A percentile compares a stretch with the other conserved stretches of the same genome.
phyloP scores from a whole-genome alignment of 169 alveolate genomes.

The Perkinsus olseni region DNA sequence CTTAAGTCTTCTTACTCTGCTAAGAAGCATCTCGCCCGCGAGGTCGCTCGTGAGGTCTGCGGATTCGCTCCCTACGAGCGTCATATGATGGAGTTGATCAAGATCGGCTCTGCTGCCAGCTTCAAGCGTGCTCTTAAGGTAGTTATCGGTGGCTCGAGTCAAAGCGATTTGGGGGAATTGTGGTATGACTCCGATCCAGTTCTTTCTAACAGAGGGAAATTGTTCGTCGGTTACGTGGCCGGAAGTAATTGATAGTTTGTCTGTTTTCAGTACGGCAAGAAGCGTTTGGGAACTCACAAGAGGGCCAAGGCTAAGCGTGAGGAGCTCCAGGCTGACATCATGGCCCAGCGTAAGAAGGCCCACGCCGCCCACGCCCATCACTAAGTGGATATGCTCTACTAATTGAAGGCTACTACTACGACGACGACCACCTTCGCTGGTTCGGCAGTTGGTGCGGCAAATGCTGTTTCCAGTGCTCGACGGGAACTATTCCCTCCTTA shows the following conservation, averaged over 20 bases:
- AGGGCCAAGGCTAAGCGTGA: constrained; percentile 95
- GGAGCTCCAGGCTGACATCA: constrained; percentile 76
- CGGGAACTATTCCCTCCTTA: neutral
- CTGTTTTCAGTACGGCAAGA: constrained; percentile 68
- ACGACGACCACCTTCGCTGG: neutral
- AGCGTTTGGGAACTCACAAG: constrained; percentile 97
- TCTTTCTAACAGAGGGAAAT: neutral
- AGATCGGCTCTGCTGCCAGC: constrained; percentile 93
- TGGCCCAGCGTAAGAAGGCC: constrained; percentile 74
- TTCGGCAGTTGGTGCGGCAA: neutral
- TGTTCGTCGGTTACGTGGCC: neutral
- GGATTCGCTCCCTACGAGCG: constrained; percentile 98
- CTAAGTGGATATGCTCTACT: neutral
- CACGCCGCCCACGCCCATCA: constrained; percentile 13
- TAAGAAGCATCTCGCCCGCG: constrained; percentile 78
- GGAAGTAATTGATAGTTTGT: neutral
- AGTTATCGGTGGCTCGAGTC: neutral
- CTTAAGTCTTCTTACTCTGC: constrained; percentile 25
- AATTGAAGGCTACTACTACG: neutral
- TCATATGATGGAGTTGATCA: constrained; percentile 93
- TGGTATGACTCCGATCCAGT: no score
- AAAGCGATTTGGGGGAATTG: no score
- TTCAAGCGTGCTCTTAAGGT: constrained; percentile 94
- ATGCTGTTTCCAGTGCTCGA: neutral
- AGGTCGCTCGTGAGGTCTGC: constrained; percentile 90